Evolutionary conservation across 371 early-diverging fungal species (phyloP).

Genomic region (Lichtheimia hyalospora): DNA sequence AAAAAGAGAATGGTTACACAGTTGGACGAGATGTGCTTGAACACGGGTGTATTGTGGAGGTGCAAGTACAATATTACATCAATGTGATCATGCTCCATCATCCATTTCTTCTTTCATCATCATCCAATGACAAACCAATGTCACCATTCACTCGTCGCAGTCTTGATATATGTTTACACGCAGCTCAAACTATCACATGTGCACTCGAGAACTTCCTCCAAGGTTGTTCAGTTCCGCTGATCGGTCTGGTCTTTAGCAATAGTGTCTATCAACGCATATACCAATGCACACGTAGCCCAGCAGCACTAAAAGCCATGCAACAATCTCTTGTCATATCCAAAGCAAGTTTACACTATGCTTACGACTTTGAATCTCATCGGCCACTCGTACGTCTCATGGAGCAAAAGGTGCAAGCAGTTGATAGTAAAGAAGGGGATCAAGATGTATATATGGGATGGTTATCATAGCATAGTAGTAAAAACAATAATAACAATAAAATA

Average conservation of each 20-base stretch:
- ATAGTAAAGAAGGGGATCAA: constrained; percentile 3
- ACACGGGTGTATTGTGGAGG: constrained; percentile 29
- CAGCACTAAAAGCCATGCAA: constrained; percentile 25
- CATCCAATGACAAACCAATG: background rate
- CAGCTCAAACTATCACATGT: constrained; percentile 39
- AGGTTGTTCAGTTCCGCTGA: constrained; percentile 36
- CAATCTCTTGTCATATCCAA: constrained; percentile 34
- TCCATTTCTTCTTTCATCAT: constrained; percentile 26
- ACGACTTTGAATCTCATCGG: constrained; percentile 40
- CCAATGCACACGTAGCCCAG: constrained; percentile 24
- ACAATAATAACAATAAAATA: background rate
- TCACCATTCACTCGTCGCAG: constrained; percentile 25
- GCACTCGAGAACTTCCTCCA: constrained; percentile 25
- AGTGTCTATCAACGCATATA: constrained; percentile 35
- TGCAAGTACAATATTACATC: constrained; percentile 36
- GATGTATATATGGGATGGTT: background rate
- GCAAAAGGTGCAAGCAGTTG: constrained; percentile 11
- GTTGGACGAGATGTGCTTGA: background rate
- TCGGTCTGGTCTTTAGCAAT: constrained; percentile 40
- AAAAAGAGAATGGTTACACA: constrained; percentile 2
- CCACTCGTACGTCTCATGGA: constrained; percentile 31
- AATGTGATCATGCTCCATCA: constrained; percentile 42
- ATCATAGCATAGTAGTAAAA: background rate
- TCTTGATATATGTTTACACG: constrained; percentile 32
- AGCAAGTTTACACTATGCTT: constrained; percentile 27